A percentile compares a stretch with the other conserved stretches of the same genome.
These are phyloP conservation scores for Brassica juncea DNA, from an alignment of 345 rosid species.

Conservation along the genomic window DNA sequence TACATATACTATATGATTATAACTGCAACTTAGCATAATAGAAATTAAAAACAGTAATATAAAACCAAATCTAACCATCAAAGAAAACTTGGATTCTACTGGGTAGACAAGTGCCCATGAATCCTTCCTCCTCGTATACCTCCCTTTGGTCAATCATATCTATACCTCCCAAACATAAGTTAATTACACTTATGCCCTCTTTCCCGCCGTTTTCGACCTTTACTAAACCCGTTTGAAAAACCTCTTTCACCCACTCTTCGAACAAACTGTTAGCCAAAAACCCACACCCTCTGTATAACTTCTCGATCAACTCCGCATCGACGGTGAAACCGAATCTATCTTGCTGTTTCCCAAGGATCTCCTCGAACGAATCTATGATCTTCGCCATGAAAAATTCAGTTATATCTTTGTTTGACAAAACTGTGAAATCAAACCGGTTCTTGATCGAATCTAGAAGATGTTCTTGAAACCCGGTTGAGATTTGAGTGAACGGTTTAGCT, in stretches of 20 bases:
- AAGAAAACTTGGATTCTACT: constrained; percentile 41
- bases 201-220: constrained; percentile 43
- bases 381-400: constrained; percentile 43
- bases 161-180: constrained; percentile 43
- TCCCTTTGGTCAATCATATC: constrained; percentile 34
- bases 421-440: constrained; percentile 52
- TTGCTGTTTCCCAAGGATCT: constrained; percentile 49
- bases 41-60: neutral
- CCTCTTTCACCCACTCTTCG: constrained; percentile 72
- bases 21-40: neutral
- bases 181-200: constrained; percentile 44
- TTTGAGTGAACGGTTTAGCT: neutral
- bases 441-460: constrained; percentile 53
- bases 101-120: constrained; percentile 44
- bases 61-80: constrained; percentile 37
- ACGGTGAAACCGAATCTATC: constrained; percentile 46
- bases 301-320: constrained; percentile 56
- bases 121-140: constrained; percentile 45
- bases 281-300: constrained; percentile 40
- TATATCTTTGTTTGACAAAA: constrained; percentile 38
- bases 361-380: constrained; percentile 45
- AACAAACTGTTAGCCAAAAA: constrained; percentile 51
- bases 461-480: neutral
- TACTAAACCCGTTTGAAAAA: constrained; percentile 52
- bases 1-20: too few relatives aligned